These are phyloP conservation scores for Salvia sclarea DNA, from an alignment of 305 asterid species.

Conservation along the genomic window DNA sequence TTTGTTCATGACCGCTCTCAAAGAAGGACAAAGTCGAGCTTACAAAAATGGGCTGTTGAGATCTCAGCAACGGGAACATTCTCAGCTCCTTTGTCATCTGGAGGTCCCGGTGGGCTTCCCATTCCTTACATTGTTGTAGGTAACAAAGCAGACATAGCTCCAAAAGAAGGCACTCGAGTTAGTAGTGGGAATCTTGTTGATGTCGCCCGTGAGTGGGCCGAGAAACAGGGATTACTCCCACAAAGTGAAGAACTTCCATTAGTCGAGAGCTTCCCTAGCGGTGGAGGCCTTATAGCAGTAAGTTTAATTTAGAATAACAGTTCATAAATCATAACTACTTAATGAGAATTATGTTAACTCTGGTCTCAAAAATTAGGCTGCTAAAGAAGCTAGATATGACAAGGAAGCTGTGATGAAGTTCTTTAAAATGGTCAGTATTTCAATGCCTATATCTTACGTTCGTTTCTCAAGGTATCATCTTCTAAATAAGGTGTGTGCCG, in stretches of 20 bases:
- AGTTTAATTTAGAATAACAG: constrained; percentile 21
- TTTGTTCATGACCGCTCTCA: constrained; percentile 96
- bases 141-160: constrained; percentile 82
- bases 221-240: constrained; percentile 94
- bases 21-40: constrained; percentile 82
- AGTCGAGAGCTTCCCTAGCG: constrained; percentile 82
- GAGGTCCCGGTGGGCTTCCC: constrained; percentile 96
- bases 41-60: constrained; percentile 94
- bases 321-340: background rate
- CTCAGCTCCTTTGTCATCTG: constrained; percentile 90
- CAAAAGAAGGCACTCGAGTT: constrained; percentile 70
- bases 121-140: constrained; percentile 91
- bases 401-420: constrained; percentile 89
- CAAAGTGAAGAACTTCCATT: constrained; percentile 86
- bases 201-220: constrained; percentile 97
- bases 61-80: constrained; percentile 85
- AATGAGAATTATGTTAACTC: background rate
- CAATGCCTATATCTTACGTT: constrained; percentile 7
- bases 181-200: constrained; percentile 99
- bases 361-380: constrained; percentile 39
- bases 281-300: constrained; percentile 66
- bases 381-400: constrained; percentile 88
- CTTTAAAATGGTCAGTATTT: constrained; percentile 67
- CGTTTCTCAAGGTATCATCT: constrained; percentile 6
- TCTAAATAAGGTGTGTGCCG: constrained; percentile 28